Evolutionary conservation across 2,329 filamentous ascomycete species (phyloP).

Genomic region (Claviceps spartinae): DNA sequence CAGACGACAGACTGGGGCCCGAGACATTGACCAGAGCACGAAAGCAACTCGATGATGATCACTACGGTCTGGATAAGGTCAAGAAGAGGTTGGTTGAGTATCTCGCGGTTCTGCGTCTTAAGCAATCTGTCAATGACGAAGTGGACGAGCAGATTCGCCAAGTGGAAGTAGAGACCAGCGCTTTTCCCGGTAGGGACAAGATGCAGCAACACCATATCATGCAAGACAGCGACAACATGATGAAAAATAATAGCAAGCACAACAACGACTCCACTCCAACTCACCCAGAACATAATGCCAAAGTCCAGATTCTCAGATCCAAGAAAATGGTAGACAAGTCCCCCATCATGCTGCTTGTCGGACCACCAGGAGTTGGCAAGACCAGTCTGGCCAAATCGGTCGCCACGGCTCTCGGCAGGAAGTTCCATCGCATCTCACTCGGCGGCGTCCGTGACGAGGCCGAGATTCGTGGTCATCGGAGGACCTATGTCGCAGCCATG

Average conservation of each 20-base stretch:
- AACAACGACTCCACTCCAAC: not conserved
- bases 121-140: slow-evolving; percentile 77
- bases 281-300: slow-evolving; percentile 33
- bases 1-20: slow-evolving; percentile 71
- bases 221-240: not conserved
- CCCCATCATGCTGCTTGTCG: slow-evolving; percentile 83
- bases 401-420: slow-evolving; percentile 78
- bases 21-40: slow-evolving; percentile 68
- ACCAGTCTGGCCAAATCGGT: slow-evolving; percentile 90
- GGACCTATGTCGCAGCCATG: slow-evolving; percentile 98
- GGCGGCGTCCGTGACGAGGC: slow-evolving; percentile 93
- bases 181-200: slow-evolving; percentile 27
- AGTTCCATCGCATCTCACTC: slow-evolving; percentile 93
- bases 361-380: slow-evolving; percentile 90
- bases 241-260: not conserved
- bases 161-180: slow-evolving; percentile 49
- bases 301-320: slow-evolving; percentile 61
- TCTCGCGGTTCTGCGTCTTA: slow-evolving; percentile 86
- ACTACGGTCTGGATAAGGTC: slow-evolving; percentile 91
- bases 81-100: slow-evolving; percentile 96
- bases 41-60: slow-evolving; percentile 87
- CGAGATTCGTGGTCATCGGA: slow-evolving; percentile 85
- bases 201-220: not conserved
- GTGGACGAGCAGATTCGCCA: slow-evolving; percentile 66
- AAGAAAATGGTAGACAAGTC: slow-evolving; percentile 90